These are phyloP conservation scores for Lophiotrema nucula DNA, from an alignment of 495 filamentous ascomycete species.

Conservation along the genomic window DNA sequence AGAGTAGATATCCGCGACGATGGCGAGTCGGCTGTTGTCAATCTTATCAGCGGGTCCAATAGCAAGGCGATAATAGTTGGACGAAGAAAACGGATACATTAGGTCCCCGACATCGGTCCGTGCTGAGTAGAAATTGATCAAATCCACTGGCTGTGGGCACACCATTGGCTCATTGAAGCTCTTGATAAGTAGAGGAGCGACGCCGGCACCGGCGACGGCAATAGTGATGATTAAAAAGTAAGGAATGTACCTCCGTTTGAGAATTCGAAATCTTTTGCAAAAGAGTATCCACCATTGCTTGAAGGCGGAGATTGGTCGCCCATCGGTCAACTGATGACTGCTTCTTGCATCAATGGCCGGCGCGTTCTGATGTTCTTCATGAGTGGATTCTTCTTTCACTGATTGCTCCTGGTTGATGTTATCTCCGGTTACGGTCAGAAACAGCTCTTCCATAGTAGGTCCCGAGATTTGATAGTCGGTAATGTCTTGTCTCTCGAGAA, in stretches of 20 bases:
- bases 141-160: background rate
- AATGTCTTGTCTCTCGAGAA: slow-evolving; percentile 61
- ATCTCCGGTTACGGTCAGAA: slow-evolving; percentile 77
- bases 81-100: too few relatives aligned
- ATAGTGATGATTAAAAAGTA: slow-evolving; percentile 13
- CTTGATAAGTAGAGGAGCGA: slow-evolving; percentile 13
- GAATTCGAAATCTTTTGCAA: slow-evolving; percentile 11
- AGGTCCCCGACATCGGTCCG: background rate
- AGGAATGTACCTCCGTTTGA: slow-evolving; percentile 11
- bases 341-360: background rate
- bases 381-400: background rate
- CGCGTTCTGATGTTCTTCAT: background rate
- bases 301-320: slow-evolving; percentile 3
- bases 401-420: background rate
- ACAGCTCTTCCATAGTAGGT: slow-evolving; percentile 85
- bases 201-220: slow-evolving; percentile 18
- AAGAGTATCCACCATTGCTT: slow-evolving; percentile 18
- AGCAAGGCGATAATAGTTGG: background rate
- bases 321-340: background rate
- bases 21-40: background rate
- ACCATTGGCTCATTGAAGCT: slow-evolving; percentile 17
- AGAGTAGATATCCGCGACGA: slow-evolving; percentile 11
- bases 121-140: background rate
- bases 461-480: slow-evolving; percentile 74
- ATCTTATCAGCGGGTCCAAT: slow-evolving; percentile 6